Conservation (phyloP, 2,329 filamentous ascomycete species). For the Sordariomycetes sp. region DNA sequence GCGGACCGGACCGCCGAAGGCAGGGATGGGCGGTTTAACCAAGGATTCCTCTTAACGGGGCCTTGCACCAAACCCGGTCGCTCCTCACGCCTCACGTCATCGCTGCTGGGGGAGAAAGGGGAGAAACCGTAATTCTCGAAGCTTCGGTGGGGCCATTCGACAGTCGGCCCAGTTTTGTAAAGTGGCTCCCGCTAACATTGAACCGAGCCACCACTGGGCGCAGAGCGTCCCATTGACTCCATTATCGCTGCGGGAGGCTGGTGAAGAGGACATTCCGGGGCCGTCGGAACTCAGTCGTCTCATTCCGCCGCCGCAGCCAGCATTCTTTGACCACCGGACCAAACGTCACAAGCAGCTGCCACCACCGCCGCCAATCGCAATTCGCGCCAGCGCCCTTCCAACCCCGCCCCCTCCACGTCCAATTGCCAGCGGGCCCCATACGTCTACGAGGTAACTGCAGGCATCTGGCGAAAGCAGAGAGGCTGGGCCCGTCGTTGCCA, state of each 20-base stretch:
- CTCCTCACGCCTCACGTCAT: not conserved
- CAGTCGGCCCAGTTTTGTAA: not conserved
- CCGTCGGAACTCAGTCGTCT: not conserved
- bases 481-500: constrained; percentile 6
- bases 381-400: not conserved
- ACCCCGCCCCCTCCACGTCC: not conserved
- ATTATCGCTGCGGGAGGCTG: not conserved
- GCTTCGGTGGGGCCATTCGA: constrained; percentile 3
- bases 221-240: not conserved
- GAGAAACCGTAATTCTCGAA: constrained; percentile 1
- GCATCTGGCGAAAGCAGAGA: not conserved
- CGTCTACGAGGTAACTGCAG: not conserved
- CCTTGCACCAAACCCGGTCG: constrained; percentile 1
- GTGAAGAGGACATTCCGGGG: not conserved
- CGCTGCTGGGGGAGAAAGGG: too few relatives aligned
- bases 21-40: not conserved
- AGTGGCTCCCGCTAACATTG: not conserved
- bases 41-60: not conserved
- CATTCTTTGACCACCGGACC: not conserved
- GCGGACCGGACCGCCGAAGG: not conserved
- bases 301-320: not conserved
- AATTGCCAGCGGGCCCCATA: not conserved
- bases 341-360: not conserved
- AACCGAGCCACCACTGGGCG: too few relatives aligned
- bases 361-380: not conserved